A percentile compares a stretch with the other conserved stretches of the same genome.
Evolutionary conservation across 495 filamentous ascomycete species (phyloP).

Genomic region (Aspergillus egyptiacus): DNA sequence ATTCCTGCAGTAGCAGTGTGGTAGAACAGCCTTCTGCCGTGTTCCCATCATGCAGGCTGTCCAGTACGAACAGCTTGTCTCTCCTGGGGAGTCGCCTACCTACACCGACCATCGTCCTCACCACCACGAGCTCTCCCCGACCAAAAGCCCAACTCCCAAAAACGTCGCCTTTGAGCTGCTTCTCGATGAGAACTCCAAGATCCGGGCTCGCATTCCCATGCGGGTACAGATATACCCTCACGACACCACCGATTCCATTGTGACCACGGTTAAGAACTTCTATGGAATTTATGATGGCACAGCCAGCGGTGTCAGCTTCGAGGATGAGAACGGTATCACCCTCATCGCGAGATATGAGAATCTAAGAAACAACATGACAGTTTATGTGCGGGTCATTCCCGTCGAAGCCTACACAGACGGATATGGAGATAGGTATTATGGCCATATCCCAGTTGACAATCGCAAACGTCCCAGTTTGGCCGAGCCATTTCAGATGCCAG

Average conservation of each 20-base stretch:
- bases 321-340: conserved; percentile 77
- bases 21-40: conserved; percentile 23
- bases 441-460: conserved; percentile 34
- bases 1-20: conserved; percentile 34
- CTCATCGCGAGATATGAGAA: conserved; percentile 96
- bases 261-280: conserved; percentile 95
- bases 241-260: conserved; percentile 92
- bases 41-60: conserved; percentile 34
- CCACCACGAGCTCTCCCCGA: conserved; percentile 36
- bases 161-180: conserved; percentile 81
- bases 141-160: conserved; percentile 58
- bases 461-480: conserved; percentile 47
- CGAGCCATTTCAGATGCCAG: conserved; percentile 53
- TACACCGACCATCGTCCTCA: conserved; percentile 29
- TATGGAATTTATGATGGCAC: conserved; percentile 81
- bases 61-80: conserved; percentile 37
- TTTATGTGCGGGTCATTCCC: conserved; percentile 77
- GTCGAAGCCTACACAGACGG: conserved; percentile 44
- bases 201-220: conserved; percentile 77
- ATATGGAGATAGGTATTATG: conserved; percentile 37
- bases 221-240: conserved; percentile 86
- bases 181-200: conserved; percentile 64
- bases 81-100: conserved; percentile 33
- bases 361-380: conserved; percentile 78
- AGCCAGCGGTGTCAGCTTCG: conserved; percentile 77